These are phyloP conservation scores for Conringia planisiliqua DNA, from an alignment of 345 rosid genomes.

Conservation along the genomic window DNA sequence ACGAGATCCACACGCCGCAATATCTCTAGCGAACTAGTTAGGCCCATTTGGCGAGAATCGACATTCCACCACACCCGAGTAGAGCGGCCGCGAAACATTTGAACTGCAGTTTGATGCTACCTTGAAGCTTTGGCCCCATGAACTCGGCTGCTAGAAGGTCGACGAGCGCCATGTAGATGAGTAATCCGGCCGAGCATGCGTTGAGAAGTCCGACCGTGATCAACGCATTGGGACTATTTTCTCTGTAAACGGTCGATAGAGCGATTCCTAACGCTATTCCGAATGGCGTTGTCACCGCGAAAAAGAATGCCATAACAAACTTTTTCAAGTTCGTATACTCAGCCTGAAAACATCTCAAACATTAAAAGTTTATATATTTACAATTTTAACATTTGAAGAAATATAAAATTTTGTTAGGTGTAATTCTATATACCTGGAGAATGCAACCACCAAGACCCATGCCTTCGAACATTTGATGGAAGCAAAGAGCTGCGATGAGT, in stretches of 20 bases:
- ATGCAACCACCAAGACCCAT: constrained; percentile 91
- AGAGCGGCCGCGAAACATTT: constrained; percentile 51
- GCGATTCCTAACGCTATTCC: constrained; percentile 65
- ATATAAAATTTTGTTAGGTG: background rate
- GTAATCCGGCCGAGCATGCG: constrained; percentile 71
- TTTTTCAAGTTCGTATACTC: constrained; percentile 49
- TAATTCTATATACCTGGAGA: constrained; percentile 43
- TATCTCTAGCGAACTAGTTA: constrained; percentile 27
- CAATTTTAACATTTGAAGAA: background rate
- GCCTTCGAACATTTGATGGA: constrained; percentile 90
- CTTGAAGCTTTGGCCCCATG: constrained; percentile 69
- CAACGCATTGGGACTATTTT: constrained; percentile 57
- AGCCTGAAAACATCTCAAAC: constrained; percentile 34
- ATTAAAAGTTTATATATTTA: background rate
- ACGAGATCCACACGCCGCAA: background rate
- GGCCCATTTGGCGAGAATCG: constrained; percentile 77
- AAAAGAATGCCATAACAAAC: constrained; percentile 57
- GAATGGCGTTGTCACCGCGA: constrained; percentile 66
- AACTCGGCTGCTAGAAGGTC: constrained; percentile 69
- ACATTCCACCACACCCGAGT: constrained; percentile 73
- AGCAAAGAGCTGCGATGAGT: constrained; percentile 79
- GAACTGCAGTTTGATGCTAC: constrained; percentile 57
- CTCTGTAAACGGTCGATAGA: constrained; percentile 49
- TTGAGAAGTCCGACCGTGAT: constrained; percentile 65
- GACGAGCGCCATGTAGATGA: constrained; percentile 79